Conservation (phyloP, 2,329 filamentous ascomycete species). For the Aspergillus sp. region DNA sequence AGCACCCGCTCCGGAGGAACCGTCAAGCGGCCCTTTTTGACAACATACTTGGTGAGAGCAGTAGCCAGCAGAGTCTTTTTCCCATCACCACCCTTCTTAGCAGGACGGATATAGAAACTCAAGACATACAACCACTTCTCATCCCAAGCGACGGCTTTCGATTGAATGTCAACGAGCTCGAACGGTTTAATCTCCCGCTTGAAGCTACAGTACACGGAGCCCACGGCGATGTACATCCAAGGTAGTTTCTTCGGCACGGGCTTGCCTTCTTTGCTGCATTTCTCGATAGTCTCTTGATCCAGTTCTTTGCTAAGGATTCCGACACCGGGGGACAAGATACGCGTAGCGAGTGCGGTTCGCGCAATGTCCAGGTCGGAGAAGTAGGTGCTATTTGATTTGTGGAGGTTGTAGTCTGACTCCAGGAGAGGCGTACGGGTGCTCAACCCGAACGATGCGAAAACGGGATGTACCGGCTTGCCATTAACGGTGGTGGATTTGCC, state of each 20-base stretch:
- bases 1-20: constrained; percentile 75
- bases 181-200: constrained; percentile 65
- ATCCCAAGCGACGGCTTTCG: constrained; percentile 65
- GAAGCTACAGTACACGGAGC: constrained; percentile 67
- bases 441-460: constrained; percentile 67
- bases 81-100: constrained; percentile 41
- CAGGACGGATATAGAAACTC: constrained; percentile 60
- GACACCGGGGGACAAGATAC: constrained; percentile 56
- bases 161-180: constrained; percentile 67
- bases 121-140: constrained; percentile 74
- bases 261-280: constrained; percentile 46
- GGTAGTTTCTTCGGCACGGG: constrained; percentile 44
- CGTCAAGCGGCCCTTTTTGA: constrained; percentile 75
- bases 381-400: constrained; percentile 80
- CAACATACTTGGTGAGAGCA: constrained; percentile 71
- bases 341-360: constrained; percentile 71
- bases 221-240: constrained; percentile 58
- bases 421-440: constrained; percentile 60
- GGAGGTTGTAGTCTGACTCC: constrained; percentile 80
- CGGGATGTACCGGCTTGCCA: constrained; percentile 46
- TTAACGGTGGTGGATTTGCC: constrained; percentile 27
- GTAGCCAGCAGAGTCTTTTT: constrained; percentile 61
- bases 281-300: constrained; percentile 42
- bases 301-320: constrained; percentile 48
- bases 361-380: constrained; percentile 80